Percentiles rank a stretch among this genome's conserved stretches.
phyloP scores from a whole-genome alignment of 225 moss, liverwort and hornwort species.

The Takakia lepidozioides region DNA sequence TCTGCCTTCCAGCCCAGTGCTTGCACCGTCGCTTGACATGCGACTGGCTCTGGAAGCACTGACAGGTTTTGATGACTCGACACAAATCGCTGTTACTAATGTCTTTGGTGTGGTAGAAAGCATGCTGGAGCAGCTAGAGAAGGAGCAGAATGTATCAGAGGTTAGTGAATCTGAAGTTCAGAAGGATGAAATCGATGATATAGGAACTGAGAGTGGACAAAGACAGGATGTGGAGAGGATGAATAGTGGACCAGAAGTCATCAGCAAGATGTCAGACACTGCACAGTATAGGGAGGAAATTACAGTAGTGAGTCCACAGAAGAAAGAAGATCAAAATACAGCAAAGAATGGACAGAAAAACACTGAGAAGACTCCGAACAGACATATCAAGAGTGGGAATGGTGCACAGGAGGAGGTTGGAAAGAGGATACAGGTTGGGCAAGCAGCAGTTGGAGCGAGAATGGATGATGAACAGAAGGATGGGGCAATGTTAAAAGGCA shows the following conservation, averaged over 20 bases:
- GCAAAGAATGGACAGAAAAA: slow-evolving; percentile 2
- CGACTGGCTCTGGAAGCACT: slow-evolving; percentile 51
- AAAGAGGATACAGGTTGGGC: no score
- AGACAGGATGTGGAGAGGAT: background rate
- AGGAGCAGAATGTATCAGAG: slow-evolving; percentile 22
- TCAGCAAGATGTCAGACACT: no score
- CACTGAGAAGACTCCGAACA: no score
- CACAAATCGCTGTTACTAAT: slow-evolving; percentile 98
- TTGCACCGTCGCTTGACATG: slow-evolving; percentile 39
- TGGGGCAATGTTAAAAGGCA: no score
- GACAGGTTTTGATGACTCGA: slow-evolving; percentile 93
- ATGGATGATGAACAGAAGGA: no score
- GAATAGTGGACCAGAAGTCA: slow-evolving; percentile 5
- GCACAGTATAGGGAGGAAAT: no score
- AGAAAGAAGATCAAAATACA: slow-evolving; percentile 10
- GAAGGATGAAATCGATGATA: background rate
- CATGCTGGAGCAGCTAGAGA: slow-evolving; percentile 78
- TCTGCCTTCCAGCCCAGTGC: slow-evolving; percentile 15
- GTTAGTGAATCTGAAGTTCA: background rate
- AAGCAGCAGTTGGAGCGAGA: no score
- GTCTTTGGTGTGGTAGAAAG: slow-evolving; percentile 90
- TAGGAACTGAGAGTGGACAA: background rate
- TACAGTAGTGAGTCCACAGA: background rate
- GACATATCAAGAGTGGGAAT: no score
- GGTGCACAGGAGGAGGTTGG: no score